Conservation (phyloP, 73 alveolate genomes). For the Stentor roeselii region DNA sequence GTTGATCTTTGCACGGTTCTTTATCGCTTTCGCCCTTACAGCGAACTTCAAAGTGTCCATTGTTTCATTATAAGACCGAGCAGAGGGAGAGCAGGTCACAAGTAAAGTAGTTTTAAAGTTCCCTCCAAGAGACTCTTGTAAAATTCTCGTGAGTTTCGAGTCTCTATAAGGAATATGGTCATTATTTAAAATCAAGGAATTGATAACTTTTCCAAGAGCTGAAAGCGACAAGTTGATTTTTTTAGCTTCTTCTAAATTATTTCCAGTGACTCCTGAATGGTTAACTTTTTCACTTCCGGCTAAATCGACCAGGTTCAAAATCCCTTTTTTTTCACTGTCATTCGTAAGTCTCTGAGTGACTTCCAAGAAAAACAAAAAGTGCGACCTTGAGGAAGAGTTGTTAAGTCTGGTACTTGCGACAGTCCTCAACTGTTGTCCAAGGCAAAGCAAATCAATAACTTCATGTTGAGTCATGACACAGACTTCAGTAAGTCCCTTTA, state of each 20-base stretch:
- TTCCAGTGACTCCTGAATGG: constrained; percentile 87
- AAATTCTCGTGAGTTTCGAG: constrained; percentile 83
- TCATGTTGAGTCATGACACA: constrained; percentile 84
- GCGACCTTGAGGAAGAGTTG: constrained; percentile 90
- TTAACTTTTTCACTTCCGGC: constrained; percentile 97
- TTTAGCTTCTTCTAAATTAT: constrained; percentile 91
- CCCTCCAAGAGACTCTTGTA: constrained; percentile 95
- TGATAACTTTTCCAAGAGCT: constrained; percentile 91
- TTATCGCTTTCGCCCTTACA: constrained; percentile 81
- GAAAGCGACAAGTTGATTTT: constrained; percentile 86
- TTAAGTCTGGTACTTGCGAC: constrained; percentile 97
- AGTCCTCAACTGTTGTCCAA: constrained; percentile 91
- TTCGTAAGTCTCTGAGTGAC: constrained; percentile 80
- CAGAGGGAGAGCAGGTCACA: constrained; percentile 89
- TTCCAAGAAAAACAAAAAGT: constrained; percentile 83
- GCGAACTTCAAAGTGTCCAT: constrained; percentile 86
- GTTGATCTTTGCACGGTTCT: constrained; percentile 70
- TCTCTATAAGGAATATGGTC: constrained; percentile 84
- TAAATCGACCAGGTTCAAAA: constrained; percentile 89
- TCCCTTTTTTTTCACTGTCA: constrained; percentile 88
- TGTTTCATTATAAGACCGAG: constrained; percentile 83
- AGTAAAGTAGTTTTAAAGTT: constrained; percentile 87
- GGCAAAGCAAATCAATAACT: constrained; percentile 83
- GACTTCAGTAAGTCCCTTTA: constrained; percentile 91
- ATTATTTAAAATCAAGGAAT: constrained; percentile 68